Base-by-base conservation (phyloP, 768 basidiomycete species). In the Pseudohyphozyma bogoriensis region DNA sequence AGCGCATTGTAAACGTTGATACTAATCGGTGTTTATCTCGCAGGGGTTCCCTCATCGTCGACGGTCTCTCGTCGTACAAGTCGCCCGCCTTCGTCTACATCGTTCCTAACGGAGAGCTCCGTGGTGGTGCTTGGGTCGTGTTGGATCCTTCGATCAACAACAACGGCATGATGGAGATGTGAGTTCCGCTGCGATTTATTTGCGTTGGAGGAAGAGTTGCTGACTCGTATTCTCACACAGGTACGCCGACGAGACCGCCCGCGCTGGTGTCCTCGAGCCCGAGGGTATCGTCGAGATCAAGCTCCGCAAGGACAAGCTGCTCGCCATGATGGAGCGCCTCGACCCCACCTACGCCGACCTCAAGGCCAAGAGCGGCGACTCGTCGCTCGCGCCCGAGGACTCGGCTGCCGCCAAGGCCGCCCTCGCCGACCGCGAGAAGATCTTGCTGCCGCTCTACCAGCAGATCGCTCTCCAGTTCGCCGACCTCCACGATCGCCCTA, bases 101-200 rank as follows among this genome's bases (percentile, higher is more conserved):
- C 67, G 85, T 97, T 12, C 95, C 95, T 35, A 95, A 97, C 69
- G 95, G 95, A 62, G 95, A 99, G 74, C 82, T 99, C 50, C 91
- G 95, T 72, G 95, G 95, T 69, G 95, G 95, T 68, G 95, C 95
- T 36, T 99, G 93, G 93, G 95, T 97, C 67, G 95, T 99, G 2
- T 82, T 99, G 46, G 95, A 99, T 74, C 95, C 95, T 32, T 87
- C 89, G 22, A 97, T 99, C 79, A 97, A 97, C 76, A 78, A 85
- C 3, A 84, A 88, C 69, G 89, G 95, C 74, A 95, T 67, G 70
- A 73, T 99, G 93, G 87, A 95, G 77, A 97, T 99, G 93, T 67
- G 18, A 42, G 57, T 44, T 5, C 13, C 28, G 18, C 22, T 40
- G 29, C 39, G n/a, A 11, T 36, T 20, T 18, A 22, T 4, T 12